A percentile compares a stretch with the other conserved stretches of the same genome.
Conservation (phyloP, 208 protist genomes). For the Leishmania guyanensis region DNA sequence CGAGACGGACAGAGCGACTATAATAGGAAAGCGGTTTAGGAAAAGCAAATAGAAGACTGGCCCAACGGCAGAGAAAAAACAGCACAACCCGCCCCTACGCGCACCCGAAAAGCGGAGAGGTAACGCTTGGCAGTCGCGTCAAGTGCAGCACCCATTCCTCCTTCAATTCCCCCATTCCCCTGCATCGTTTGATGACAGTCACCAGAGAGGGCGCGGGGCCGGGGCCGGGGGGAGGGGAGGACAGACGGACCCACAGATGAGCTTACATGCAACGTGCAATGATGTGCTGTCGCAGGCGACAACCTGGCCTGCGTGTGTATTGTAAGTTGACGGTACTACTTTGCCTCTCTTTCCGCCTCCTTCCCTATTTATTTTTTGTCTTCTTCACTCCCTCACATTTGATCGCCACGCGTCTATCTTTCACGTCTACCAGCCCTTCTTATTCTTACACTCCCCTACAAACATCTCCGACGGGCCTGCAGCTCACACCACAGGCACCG, state of each 20-base stretch:
- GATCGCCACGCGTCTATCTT: background rate
- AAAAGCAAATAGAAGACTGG: too few relatives aligned
- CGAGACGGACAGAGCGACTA: too few relatives aligned
- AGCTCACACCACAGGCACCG: background rate
- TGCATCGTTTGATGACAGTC: background rate
- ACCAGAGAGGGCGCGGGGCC: background rate
- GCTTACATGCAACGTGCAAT: background rate
- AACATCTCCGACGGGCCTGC: background rate
- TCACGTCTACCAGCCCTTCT: background rate
- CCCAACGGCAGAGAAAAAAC: too few relatives aligned
- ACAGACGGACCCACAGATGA: background rate
- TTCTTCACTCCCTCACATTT: background rate
- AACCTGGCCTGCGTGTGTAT: background rate
- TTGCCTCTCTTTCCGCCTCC: background rate
- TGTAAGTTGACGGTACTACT: background rate
- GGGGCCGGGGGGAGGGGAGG: background rate
- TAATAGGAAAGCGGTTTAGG: too few relatives aligned
- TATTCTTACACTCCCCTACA: background rate
- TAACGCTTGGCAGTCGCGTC: too few relatives aligned
- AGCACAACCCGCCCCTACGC: too few relatives aligned
- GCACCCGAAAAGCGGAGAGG: too few relatives aligned
- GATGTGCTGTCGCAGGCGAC: background rate
- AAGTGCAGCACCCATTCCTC: background rate
- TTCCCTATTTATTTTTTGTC: background rate
- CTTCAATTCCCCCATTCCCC: background rate